Base-by-base conservation (phyloP, 169 alveolate species). In the Plasmodium gaboni region DNA sequence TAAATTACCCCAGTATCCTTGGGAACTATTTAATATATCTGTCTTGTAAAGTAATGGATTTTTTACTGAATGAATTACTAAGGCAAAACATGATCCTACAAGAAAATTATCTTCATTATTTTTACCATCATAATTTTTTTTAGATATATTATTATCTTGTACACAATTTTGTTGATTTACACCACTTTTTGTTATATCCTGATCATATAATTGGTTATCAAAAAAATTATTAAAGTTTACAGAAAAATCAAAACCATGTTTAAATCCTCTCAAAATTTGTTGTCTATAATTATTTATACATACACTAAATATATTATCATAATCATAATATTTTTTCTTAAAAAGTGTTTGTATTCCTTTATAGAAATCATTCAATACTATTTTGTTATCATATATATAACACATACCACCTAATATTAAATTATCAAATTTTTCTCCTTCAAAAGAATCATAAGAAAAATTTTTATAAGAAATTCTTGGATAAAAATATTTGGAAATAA, bases 231-330 rank as follows among this genome's bases (percentile, higher is more conserved):
- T 86, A 86, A 86, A 86, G 63, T 86, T 86, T 24, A 86, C 86
- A 13, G 92, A 24, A 86, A 86, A 86, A 72, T 86, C 92, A 53
- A 86, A 86, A 12, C 92, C 92, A 51, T 86, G 92, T 55, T 86
- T 86, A 51, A 86, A 86, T 19, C 92, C 92, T 64, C 74, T 86
- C 48, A 86, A 74, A 24, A 86, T 86, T 60, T 86, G 92, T 86
- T 86, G 92, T n/a, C 92, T 61, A 32, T 86, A 86, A 61, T 71
- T 86, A 42, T 86, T 86, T 9, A 86, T 60, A 7, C 92, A 86
- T 73, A 86, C 92, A 59, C 92, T 86, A 55, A 70, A 86, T 32
- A 86, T 53, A 22, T 59, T 86, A 46, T 86, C 92, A 44, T 86
- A 86, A 61, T 86, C 92, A 67, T 86, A 86, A 67, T 86, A 86